phyloP scores from a whole-genome alignment of 805 yeast species.

The Yarrowia sp. region DNA sequence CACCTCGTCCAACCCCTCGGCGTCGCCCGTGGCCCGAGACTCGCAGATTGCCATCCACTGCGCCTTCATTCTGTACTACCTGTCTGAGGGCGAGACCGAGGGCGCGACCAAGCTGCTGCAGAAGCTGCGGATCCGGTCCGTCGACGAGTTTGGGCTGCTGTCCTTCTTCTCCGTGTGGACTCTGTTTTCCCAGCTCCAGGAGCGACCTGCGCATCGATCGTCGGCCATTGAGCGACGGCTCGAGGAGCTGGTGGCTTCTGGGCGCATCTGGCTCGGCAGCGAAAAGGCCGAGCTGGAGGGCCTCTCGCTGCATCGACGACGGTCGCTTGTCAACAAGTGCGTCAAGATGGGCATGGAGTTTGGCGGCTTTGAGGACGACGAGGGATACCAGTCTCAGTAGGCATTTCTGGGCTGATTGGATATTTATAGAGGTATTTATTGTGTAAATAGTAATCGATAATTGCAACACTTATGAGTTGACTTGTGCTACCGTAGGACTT shows the following conservation, averaged over 20 bases:
- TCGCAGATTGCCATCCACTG: constrained; percentile 35
- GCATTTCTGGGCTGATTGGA: background rate
- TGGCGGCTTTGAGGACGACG: constrained; percentile 38
- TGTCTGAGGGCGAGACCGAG: constrained; percentile 26
- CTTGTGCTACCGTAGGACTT: too few species aligned
- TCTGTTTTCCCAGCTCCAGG: constrained; percentile 30
- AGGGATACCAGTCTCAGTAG: constrained; percentile 33
- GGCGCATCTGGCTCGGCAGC: constrained; percentile 41
- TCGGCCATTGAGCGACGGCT: constrained; percentile 28
- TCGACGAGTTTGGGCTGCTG: constrained; percentile 36
- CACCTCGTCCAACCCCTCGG: background rate
- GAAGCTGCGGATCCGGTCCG: constrained; percentile 26
- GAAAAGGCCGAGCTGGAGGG: constrained; percentile 37
- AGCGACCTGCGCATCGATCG: constrained; percentile 26
- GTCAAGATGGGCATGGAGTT: constrained; percentile 36
- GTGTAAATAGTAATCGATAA: constrained; percentile 14
- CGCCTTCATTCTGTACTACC: constrained; percentile 32
- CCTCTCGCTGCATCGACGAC: constrained; percentile 33
- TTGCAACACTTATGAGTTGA: too few species aligned
- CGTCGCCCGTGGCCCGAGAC: constrained; percentile 31
- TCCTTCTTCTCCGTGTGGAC: constrained; percentile 38
- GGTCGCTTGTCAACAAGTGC: constrained; percentile 38
- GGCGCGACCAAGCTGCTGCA: constrained; percentile 29
- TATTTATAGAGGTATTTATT: constrained; percentile 25
- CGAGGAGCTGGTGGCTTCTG: constrained; percentile 34